phyloP scores from a whole-genome alignment of 2,329 filamentous ascomycete genomes.

The Acephala macrosclerotiorum region DNA sequence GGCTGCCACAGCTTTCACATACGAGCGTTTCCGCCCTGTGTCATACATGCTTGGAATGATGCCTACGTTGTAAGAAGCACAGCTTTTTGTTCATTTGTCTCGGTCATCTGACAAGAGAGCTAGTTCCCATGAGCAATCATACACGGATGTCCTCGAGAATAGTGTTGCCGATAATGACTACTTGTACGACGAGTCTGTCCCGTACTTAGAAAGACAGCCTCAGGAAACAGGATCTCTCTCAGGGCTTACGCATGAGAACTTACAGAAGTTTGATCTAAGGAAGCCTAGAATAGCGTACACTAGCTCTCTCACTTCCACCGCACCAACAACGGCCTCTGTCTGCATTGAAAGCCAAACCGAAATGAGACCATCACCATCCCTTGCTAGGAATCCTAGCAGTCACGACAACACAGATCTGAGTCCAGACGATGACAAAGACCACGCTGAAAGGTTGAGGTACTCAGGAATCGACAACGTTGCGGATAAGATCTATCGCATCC shows the following conservation, averaged over 20 bases:
- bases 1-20: not conserved
- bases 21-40: not conserved
- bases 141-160: not conserved
- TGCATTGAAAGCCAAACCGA: not conserved
- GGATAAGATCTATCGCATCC: not conserved
- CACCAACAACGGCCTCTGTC: not conserved
- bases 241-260: not conserved
- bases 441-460: no score
- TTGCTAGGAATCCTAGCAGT: not conserved
- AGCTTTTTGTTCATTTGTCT: not conserved
- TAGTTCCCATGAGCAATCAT: conserved; percentile 1
- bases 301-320: not conserved
- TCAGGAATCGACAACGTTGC: no score
- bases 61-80: not conserved
- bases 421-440: no score
- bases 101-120: not conserved
- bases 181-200: not conserved
- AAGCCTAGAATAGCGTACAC: not conserved
- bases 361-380: not conserved
- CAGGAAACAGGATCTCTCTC: not conserved
- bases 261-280: not conserved
- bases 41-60: not conserved
- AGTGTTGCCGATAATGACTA: not conserved
- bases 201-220: not conserved
- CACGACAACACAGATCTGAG: not conserved